Percentiles rank a stretch among this genome's conserved stretches.
These are phyloP conservation scores for Candida railenensis DNA, from an alignment of 805 yeast genomes.

Conservation along the genomic window DNA sequence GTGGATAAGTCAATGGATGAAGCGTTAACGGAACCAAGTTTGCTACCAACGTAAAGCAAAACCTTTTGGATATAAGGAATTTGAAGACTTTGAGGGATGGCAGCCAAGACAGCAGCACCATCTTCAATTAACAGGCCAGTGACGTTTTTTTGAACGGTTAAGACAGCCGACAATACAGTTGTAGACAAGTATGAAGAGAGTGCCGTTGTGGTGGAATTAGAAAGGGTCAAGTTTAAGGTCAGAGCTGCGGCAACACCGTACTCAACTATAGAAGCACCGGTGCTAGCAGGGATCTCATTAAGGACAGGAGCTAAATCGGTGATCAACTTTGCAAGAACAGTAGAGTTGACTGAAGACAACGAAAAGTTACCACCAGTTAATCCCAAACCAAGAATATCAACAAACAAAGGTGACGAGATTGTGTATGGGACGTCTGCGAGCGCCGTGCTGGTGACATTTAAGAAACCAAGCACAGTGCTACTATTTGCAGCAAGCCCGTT, in stretches of 20 bases:
- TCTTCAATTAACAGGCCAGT: background rate
- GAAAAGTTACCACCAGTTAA: background rate
- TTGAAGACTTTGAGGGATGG: background rate
- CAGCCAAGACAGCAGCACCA: background rate
- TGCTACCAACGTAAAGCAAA: background rate
- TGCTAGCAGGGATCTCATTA: background rate
- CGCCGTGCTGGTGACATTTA: background rate
- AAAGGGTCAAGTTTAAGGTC: background rate
- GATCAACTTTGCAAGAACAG: background rate
- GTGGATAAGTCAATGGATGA: background rate
- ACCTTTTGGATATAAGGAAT: background rate
- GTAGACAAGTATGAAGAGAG: background rate
- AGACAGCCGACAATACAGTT: background rate
- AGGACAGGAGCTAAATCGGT: background rate
- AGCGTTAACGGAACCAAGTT: background rate
- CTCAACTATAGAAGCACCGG: background rate
- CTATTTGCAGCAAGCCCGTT: background rate
- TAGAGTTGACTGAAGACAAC: constrained; percentile 1
- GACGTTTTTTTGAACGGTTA: background rate
- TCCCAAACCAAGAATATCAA: background rate
- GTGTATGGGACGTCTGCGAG: background rate
- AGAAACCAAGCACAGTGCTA: background rate
- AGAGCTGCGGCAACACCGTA: background rate
- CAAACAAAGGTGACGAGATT: background rate
- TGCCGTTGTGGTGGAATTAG: background rate